These are phyloP conservation scores for Klebsormidium nitens DNA, from an alignment of 139 green algal genomes.

Conservation along the genomic window DNA sequence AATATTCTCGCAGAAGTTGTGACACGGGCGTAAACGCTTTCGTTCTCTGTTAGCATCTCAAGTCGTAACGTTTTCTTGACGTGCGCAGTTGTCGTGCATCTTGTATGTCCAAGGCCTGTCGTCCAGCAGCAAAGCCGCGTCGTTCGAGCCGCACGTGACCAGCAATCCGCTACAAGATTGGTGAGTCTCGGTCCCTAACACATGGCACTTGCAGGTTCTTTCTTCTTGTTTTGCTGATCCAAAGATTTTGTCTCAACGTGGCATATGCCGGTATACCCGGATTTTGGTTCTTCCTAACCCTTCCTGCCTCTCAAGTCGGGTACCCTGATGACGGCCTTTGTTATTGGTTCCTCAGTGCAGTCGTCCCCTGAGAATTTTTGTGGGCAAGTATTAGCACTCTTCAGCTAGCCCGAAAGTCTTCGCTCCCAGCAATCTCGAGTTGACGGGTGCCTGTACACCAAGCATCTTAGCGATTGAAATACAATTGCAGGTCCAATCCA, in stretches of 20 bases:
- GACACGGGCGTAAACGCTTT: no score
- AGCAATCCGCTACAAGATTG: conserved; percentile 10
- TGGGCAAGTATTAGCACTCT: no score
- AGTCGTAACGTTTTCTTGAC: no score
- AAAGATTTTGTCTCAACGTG: not conserved
- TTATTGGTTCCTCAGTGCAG: not conserved
- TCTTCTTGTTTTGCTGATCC: not conserved
- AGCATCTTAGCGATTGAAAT: no score
- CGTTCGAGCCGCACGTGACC: conserved; percentile 4
- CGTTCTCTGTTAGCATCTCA: no score
- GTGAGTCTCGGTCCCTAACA: conserved; percentile 8
- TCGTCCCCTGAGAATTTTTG: no score
- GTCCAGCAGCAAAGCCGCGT: conserved; percentile 18
- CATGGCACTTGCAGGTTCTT: not conserved
- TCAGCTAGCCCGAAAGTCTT: no score
- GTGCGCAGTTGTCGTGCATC: conserved; percentile 6
- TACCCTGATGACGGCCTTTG: not conserved
- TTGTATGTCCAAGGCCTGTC: conserved; percentile 4
- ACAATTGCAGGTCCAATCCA: no score
- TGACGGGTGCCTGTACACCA: no score
- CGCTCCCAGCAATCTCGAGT: no score
- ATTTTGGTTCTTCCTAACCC: not conserved
- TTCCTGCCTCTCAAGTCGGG: not conserved
- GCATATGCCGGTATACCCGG: not conserved
- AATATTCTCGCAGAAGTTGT: no score